A percentile compares a stretch with the other conserved stretches of the same genome.
Conservation (phyloP, 331 rosid species). For the Acacia concinna region DNA sequence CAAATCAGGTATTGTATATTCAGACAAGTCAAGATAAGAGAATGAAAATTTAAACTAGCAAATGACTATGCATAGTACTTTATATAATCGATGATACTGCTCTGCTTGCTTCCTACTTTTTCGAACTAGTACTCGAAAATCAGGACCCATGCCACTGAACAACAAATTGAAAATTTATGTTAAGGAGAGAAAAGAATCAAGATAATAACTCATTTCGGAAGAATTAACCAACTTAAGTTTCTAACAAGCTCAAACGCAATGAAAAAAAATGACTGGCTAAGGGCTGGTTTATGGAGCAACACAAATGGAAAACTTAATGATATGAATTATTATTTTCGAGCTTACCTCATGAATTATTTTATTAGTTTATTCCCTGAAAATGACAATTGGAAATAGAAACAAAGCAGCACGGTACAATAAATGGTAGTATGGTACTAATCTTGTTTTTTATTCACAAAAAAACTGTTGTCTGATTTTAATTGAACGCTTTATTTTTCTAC, state of each 20-base stretch:
- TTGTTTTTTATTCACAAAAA: too few species aligned
- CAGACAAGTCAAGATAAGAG: background rate
- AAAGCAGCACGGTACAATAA: too few species aligned
- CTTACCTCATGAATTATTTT: too few species aligned
- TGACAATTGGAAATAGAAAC: too few species aligned
- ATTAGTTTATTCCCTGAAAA: too few species aligned
- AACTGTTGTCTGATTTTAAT: too few species aligned
- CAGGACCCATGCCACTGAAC: conserved; percentile 96
- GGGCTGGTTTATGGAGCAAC: too few species aligned
- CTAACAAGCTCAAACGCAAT: background rate
- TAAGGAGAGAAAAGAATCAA: background rate
- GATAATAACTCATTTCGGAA: too few species aligned
- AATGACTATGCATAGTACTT: conserved; percentile 44
- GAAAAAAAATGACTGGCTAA: background rate
- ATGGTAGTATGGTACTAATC: too few species aligned
- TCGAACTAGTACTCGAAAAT: conserved; percentile 86
- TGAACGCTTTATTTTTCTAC: too few species aligned
- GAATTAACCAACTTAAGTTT: background rate
- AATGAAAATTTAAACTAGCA: background rate
- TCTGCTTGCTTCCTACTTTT: conserved; percentile 97
- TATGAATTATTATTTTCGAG: too few species aligned
- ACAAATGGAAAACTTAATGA: too few species aligned
- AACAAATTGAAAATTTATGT: conserved; percentile 27
- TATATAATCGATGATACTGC: conserved; percentile 86
- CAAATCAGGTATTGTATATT: background rate